Base-by-base conservation (phyloP, 2,329 filamentous ascomycete species). In the Colletotrichum truncatum region DNA sequence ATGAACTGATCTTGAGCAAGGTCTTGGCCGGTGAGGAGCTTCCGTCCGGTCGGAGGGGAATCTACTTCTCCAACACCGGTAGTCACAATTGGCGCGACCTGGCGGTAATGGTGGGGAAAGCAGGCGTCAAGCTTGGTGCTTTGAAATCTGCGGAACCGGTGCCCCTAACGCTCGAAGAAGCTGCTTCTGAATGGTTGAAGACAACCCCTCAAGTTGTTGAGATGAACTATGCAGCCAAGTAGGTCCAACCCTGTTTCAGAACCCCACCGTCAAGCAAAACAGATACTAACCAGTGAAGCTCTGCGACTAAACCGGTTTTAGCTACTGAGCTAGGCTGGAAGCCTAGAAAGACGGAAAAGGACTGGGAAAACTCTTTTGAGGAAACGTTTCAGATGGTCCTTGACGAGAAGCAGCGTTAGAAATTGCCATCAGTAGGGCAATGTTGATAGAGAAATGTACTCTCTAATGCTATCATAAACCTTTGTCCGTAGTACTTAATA, bases 11-110 rank as follows among this genome's bases (percentile, higher is more conserved):
- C 0, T 65, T 83, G 1, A 36, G 61, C 8, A 73, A 73, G 9
- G 71, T 78, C 2, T 58, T 82, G 6, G 70, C 71, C 1, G 73
- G 72, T 1, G 69, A 75, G 11, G 66, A 71, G 3, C 66, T 80
- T 10, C 80, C 76, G 1, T 70, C 49, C 3, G 80, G 78, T 0
- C 77, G 76, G 64, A 70, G 73, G 54, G 81, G 76, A 0, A 79
- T 81, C 49, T 79, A 80, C 60, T 85, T 85, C 68, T 74, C 73
- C 12, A 77, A 75, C 8, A 80, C 76, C 1, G 81, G 80, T 0
- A 71, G 70, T 4, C 75, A 80, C 66, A 73, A 72, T 1, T 85
- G 81, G 81, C 69, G 66, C 10, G 75, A 79, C 6, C 64, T 83
- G 4, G 74, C 77, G 1, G 68, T 77, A 34, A 67, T 70, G 2